Evolutionary conservation across 257 asterid genomes (phyloP).

Genomic region (Jaltomata sinuosa): DNA sequence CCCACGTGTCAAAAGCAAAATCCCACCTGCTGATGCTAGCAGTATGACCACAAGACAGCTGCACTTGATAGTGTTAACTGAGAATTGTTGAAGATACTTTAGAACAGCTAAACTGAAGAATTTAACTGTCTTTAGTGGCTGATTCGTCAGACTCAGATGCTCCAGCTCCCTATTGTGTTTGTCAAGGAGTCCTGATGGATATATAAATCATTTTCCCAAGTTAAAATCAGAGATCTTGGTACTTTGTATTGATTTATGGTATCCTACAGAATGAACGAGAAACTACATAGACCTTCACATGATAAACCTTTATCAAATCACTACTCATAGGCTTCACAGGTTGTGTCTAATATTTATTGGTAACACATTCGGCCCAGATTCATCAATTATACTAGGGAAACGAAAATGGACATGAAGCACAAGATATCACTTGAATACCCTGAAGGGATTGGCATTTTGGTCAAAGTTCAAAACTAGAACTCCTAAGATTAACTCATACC

Average conservation of each 20-base stretch:
- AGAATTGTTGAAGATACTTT: conserved; percentile 33
- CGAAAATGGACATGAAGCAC: not conserved
- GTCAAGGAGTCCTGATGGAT: conserved; percentile 36
- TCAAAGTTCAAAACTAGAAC: not conserved
- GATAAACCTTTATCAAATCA: not conserved
- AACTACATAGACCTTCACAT: not conserved
- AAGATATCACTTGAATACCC: not conserved
- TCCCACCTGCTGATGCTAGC: conserved; percentile 27
- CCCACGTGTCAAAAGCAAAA: conserved; percentile 26
- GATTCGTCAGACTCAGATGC: conserved; percentile 41
- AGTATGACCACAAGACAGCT: conserved; percentile 38
- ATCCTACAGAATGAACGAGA: not conserved
- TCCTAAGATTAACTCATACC: not conserved
- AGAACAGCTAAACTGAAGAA: conserved; percentile 38
- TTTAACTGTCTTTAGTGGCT: conserved; percentile 54
- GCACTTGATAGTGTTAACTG: conserved; percentile 33
- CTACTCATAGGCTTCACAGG: not conserved
- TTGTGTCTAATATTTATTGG: not conserved
- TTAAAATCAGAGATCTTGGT: not conserved
- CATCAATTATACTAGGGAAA: not conserved
- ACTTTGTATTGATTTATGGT: not conserved
- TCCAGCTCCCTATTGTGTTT: conserved; percentile 55
- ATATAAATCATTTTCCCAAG: not conserved
- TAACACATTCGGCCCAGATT: not conserved
- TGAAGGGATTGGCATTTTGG: not conserved